phyloP scores from a whole-genome alignment of 768 basidiomycete species.

The Tubosaeta brunneosetosa region DNA sequence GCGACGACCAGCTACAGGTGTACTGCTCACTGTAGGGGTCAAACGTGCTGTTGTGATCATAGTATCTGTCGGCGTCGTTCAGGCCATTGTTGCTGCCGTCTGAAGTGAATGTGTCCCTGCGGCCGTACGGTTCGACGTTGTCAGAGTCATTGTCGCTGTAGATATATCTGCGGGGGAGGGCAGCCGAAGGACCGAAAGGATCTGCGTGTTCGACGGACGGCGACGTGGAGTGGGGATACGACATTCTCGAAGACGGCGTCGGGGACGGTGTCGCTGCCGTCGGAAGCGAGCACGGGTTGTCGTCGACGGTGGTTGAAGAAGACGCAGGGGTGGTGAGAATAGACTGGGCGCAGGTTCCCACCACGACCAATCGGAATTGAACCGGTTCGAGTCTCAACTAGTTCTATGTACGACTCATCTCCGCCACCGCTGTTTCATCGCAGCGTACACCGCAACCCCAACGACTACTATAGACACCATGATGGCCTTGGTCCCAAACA shows the following conservation, averaged over 20 bases:
- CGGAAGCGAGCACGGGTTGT: conserved; percentile 1
- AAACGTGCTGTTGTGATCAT: conserved; percentile 61
- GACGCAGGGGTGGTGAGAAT: conserved; percentile 12
- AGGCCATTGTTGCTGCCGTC: conserved; percentile 61
- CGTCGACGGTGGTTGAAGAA: conserved; percentile 7
- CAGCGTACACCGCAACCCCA: conserved; percentile 39
- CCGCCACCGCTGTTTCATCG: conserved; percentile 40
- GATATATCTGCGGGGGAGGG: conserved; percentile 37
- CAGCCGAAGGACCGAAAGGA: conserved; percentile 51
- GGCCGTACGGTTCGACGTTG: conserved; percentile 54
- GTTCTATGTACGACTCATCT: conserved; percentile 3
- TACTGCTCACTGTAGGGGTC: conserved; percentile 54
- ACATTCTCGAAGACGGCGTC: conserved; percentile 30
- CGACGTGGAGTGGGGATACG: conserved; percentile 54
- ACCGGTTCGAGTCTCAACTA: conserved; percentile 14
- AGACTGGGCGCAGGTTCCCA: conserved; percentile 21
- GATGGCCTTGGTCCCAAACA: conserved; percentile 48
- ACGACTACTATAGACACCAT: conserved; percentile 36
- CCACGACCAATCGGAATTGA: conserved; percentile 18
- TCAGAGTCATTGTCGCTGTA: conserved; percentile 79
- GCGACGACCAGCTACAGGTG: conserved; percentile 5
- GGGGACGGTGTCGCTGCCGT: conserved; percentile 11
- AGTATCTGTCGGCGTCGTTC: conserved; percentile 44
- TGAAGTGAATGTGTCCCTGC: conserved; percentile 65
- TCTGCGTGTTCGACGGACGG: conserved; percentile 60